These are phyloP conservation scores for Austroboletus rostrupii DNA, from an alignment of 1,284 basidiomycete genomes.

Conservation along the genomic window DNA sequence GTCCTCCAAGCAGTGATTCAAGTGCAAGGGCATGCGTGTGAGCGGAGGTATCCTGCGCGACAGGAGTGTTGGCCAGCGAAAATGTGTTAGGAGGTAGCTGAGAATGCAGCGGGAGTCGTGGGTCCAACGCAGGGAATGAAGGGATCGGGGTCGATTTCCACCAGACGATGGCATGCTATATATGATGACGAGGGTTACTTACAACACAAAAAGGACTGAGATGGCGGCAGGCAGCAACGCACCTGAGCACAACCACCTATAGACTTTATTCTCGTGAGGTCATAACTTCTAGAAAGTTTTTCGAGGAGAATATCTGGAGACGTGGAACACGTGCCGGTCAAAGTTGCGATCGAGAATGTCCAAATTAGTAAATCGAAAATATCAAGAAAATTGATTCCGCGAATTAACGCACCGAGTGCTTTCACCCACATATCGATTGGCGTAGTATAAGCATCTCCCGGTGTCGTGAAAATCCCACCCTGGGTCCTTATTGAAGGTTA, in stretches of 20 bases:
- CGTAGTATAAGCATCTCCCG: slow-evolving; percentile 78
- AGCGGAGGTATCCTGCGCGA: slow-evolving; percentile 73
- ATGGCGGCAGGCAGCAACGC: slow-evolving; percentile 5
- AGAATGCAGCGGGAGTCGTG: slow-evolving; percentile 57
- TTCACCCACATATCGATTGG: slow-evolving; percentile 86
- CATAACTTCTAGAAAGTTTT: slow-evolving; percentile 64
- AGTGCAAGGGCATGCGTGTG: slow-evolving; percentile 70
- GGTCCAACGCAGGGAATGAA: slow-evolving; percentile 62
- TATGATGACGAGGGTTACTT: slow-evolving; percentile 1
- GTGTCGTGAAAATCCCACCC: slow-evolving; percentile 79
- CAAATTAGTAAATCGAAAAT: slow-evolving; percentile 30
- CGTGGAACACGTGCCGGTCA: slow-evolving; percentile 26
- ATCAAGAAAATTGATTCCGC: slow-evolving; percentile 37
- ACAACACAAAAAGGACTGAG: not conserved
- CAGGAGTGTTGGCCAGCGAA: slow-evolving; percentile 70
- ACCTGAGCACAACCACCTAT: slow-evolving; percentile 76
- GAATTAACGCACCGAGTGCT: slow-evolving; percentile 55
- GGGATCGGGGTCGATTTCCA: slow-evolving; percentile 72
- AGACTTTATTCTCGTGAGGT: slow-evolving; percentile 63
- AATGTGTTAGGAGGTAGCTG: slow-evolving; percentile 68
- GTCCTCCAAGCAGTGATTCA: slow-evolving; percentile 69
- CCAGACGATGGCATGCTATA: slow-evolving; percentile 75
- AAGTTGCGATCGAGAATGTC: slow-evolving; percentile 32
- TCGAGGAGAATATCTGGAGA: slow-evolving; percentile 64
- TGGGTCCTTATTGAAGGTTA: slow-evolving; percentile 54